Conservation (phyloP, 306 rosid genomes). For the Rosa multiflora region DNA sequence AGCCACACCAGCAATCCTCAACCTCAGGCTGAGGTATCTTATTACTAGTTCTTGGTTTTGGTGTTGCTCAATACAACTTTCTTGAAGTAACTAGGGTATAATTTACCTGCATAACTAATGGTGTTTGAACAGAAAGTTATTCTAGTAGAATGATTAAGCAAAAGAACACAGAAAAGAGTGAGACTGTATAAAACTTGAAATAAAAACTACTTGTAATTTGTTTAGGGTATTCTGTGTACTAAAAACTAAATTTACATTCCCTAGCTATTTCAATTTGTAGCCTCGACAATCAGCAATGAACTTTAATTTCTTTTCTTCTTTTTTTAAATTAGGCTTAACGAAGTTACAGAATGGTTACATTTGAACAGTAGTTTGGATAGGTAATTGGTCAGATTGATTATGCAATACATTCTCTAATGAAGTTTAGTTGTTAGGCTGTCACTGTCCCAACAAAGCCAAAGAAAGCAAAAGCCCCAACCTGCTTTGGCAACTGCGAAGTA, state of each 20-base stretch:
- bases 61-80: background rate
- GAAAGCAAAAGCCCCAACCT: slow-evolving; percentile 29
- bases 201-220: background rate
- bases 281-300: background rate
- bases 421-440: slow-evolving; percentile 25
- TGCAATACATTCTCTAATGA: slow-evolving; percentile 1
- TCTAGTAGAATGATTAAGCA: background rate
- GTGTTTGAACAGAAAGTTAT: too few species aligned
- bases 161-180: too few species aligned
- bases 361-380: background rate
- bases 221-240: background rate
- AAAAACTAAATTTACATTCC: background rate
- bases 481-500: slow-evolving; percentile 51
- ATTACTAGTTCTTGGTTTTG: background rate
- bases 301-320: background rate
- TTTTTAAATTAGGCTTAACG: background rate
- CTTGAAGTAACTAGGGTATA: background rate
- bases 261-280: background rate
- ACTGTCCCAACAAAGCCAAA: slow-evolving; percentile 32
- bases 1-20: slow-evolving; percentile 27
- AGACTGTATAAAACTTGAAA: background rate
- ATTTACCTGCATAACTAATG: too few species aligned
- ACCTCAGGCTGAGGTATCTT: slow-evolving; percentile 27
- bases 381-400: background rate
- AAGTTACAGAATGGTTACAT: background rate